These are phyloP conservation scores for Botrytis byssoidea DNA, from an alignment of 2,329 filamentous ascomycete species.

Conservation along the genomic window DNA sequence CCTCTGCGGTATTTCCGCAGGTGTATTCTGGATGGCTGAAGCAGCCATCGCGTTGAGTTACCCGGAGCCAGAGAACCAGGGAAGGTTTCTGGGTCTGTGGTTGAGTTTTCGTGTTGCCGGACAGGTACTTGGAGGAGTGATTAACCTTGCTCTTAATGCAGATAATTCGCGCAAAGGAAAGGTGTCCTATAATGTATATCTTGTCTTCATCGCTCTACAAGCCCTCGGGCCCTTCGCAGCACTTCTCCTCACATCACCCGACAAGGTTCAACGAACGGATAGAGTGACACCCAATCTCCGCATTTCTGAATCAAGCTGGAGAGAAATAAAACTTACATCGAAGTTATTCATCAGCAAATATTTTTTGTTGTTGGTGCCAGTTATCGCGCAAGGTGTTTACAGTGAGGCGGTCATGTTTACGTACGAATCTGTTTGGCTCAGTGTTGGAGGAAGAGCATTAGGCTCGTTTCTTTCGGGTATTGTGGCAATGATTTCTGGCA, in stretches of 20 bases:
- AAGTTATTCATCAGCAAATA: slow-evolving; percentile 58
- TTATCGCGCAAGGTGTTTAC: slow-evolving; percentile 71
- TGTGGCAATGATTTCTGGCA: slow-evolving; percentile 63
- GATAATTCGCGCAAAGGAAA: slow-evolving; percentile 57
- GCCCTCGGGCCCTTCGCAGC: slow-evolving; percentile 63
- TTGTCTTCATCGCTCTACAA: slow-evolving; percentile 70
- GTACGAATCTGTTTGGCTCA: slow-evolving; percentile 66
- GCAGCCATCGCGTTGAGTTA: slow-evolving; percentile 71
- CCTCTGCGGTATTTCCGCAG: slow-evolving; percentile 46
- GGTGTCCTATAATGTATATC: slow-evolving; percentile 67
- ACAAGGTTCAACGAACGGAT: slow-evolving; percentile 63
- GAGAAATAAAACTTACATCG: slow-evolving; percentile 59
- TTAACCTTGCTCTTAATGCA: slow-evolving; percentile 67
- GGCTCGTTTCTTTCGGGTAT: slow-evolving; percentile 70
- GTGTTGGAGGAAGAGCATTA: slow-evolving; percentile 65
- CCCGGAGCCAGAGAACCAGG: slow-evolving; percentile 66
- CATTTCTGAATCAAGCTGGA: slow-evolving; percentile 55
- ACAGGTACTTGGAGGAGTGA: slow-evolving; percentile 69
- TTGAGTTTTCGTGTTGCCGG: slow-evolving; percentile 57
- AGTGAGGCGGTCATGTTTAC: slow-evolving; percentile 72
- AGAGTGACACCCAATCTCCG: slow-evolving; percentile 59
- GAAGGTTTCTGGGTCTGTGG: slow-evolving; percentile 67
- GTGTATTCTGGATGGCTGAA: slow-evolving; percentile 75
- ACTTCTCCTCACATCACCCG: slow-evolving; percentile 59
- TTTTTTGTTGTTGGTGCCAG: slow-evolving; percentile 63